These are phyloP conservation scores for Cladorrhinum sp. DNA, from an alignment of 2,329 filamentous ascomycete species.

Conservation along the genomic window DNA sequence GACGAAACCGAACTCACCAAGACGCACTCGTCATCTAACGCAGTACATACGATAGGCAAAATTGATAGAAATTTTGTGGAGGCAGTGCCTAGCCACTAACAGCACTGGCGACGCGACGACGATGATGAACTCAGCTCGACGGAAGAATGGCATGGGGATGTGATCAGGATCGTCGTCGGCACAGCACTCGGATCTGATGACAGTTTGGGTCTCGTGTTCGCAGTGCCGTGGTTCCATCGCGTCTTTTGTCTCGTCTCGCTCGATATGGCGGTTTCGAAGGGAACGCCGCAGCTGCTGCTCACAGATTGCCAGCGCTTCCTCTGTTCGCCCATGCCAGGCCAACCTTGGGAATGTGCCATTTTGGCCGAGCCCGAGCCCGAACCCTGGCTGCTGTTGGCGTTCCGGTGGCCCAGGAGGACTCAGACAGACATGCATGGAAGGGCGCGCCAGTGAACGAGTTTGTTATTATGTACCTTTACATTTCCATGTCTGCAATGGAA, in stretches of 20 bases:
- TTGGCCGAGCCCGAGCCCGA: slow-evolving; percentile 9
- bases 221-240: neutral
- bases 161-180: neutral
- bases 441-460: neutral
- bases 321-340: neutral
- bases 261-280: neutral
- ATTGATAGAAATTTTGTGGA: neutral
- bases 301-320: neutral
- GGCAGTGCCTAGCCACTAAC: neutral
- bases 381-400: slow-evolving; percentile 2
- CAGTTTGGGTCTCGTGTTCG: neutral
- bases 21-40: neutral
- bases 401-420: slow-evolving; percentile 7
- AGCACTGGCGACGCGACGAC: neutral
- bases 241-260: too few species aligned
- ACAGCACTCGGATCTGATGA: neutral
- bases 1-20: neutral
- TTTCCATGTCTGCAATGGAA: neutral
- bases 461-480: neutral
- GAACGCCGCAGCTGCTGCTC: neutral
- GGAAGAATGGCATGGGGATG: neutral
- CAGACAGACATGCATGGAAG: neutral
- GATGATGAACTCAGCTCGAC: neutral
- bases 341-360: slow-evolving; percentile 7
- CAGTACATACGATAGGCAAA: neutral